Conservation (phyloP, 2,329 filamentous ascomycete species). For the Trichoderma brevicompactum region DNA sequence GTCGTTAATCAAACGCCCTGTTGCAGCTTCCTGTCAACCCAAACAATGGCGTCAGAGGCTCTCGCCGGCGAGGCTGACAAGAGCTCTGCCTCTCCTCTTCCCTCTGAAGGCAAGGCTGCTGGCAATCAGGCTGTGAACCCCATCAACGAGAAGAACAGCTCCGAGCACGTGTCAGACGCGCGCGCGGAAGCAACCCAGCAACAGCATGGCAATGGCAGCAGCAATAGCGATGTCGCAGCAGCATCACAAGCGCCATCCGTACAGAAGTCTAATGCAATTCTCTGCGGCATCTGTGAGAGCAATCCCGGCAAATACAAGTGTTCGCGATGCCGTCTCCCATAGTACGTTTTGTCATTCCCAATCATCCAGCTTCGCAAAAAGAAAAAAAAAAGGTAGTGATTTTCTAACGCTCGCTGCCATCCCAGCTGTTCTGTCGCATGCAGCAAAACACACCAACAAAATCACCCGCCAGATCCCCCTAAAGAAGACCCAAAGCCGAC, state of each 20-base stretch:
- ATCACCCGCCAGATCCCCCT: constrained; percentile 49
- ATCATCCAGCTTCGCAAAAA: background rate
- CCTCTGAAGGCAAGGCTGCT: background rate
- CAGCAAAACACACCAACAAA: constrained; percentile 56
- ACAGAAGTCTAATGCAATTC: background rate
- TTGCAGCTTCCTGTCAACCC: background rate
- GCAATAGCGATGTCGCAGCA: background rate
- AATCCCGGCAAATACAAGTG: constrained; percentile 66
- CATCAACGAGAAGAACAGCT: background rate
- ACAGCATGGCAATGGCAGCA: constrained; percentile 8
- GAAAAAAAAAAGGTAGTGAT: background rate
- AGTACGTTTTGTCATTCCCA: constrained; percentile 50
- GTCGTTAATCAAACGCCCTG: background rate
- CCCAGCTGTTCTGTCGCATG: constrained; percentile 63
- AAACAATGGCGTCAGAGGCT: constrained; percentile 20
- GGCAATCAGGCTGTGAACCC: background rate
- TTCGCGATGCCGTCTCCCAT: constrained; percentile 60
- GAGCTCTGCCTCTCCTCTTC: background rate
- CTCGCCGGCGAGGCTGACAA: constrained; percentile 7
- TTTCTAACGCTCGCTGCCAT: constrained; percentile 25
- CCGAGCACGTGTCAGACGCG: constrained; percentile 13
- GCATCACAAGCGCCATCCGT: background rate
- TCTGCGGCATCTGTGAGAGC: constrained; percentile 58
- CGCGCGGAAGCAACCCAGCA: background rate
- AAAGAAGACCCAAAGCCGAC: constrained; percentile 36